Percentiles rank a stretch among this genome's conserved stretches.
Conservation (phyloP, 1,139 yeast genomes). For the Debaryomyces udenii region DNA sequence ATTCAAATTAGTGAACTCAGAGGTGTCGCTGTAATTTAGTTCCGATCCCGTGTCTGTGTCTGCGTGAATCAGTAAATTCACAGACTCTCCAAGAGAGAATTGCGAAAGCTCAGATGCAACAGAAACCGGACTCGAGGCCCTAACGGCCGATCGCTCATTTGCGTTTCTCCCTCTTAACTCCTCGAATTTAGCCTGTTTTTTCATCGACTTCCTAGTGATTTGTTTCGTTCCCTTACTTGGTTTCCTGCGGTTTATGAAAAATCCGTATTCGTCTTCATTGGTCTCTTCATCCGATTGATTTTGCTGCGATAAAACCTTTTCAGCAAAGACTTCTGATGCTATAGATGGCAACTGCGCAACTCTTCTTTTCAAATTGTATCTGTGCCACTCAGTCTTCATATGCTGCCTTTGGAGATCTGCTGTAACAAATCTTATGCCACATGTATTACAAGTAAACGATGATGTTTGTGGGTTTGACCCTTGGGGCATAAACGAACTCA, state of each 20-base stretch:
- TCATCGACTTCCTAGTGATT: conserved; percentile 25
- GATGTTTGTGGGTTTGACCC: conserved; percentile 40
- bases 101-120: conserved; percentile 61
- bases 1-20: conserved; percentile 42
- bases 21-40: conserved; percentile 44
- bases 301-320: conserved; percentile 54
- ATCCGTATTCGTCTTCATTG: conserved; percentile 70
- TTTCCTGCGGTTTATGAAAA: conserved; percentile 41
- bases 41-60: conserved; percentile 52
- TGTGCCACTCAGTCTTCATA: conserved; percentile 97
- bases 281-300: conserved; percentile 32
- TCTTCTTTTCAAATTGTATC: conserved; percentile 88
- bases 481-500: conserved; percentile 32
- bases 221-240: conserved; percentile 24
- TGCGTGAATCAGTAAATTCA: conserved; percentile 5
- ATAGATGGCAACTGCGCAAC: conserved; percentile 86
- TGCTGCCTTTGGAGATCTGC: conserved; percentile 85
- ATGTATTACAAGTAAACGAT: conserved; percentile 80
- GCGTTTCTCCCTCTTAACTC: conserved; percentile 15
- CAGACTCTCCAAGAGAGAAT: conserved; percentile 66
- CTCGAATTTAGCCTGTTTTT: conserved; percentile 17
- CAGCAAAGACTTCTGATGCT: conserved; percentile 78
- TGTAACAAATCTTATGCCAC: conserved; percentile 74
- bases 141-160: conserved; percentile 17
- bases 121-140: conserved; percentile 58